phyloP scores from a whole-genome alignment of 2,329 filamentous ascomycete species.

The Aspergillus glaucus region DNA sequence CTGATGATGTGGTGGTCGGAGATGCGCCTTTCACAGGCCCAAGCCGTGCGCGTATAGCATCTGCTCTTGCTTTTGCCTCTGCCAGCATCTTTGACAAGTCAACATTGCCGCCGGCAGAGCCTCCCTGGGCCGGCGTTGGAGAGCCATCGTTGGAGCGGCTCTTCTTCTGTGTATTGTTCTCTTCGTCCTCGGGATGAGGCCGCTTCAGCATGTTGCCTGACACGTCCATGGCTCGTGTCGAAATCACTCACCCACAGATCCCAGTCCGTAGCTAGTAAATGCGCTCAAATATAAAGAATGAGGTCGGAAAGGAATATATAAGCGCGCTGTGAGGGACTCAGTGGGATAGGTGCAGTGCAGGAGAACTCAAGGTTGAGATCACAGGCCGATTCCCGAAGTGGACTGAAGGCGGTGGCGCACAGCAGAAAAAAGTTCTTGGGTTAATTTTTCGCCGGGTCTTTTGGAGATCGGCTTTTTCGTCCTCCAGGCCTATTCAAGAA shows the following conservation, averaged over 20 bases:
- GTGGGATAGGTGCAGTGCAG: neutral
- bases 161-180: constrained; percentile 40
- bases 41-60: constrained; percentile 43
- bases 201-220: constrained; percentile 42
- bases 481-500: constrained; percentile 13
- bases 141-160: constrained; percentile 47
- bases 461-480: constrained; percentile 21
- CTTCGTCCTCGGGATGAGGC: constrained; percentile 43
- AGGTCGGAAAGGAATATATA: too few relatives aligned
- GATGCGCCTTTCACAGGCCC: constrained; percentile 31
- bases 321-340: too few relatives aligned
- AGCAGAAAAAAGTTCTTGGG: constrained; percentile 37
- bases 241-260: constrained; percentile 9
- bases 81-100: constrained; percentile 45
- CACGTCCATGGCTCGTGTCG: constrained; percentile 24
- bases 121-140: constrained; percentile 35
- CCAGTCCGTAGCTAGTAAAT: neutral
- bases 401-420: constrained; percentile 21
- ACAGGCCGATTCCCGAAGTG: constrained; percentile 11
- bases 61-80: constrained; percentile 43
- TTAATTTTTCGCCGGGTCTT: constrained; percentile 28
- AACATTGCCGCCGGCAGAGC: constrained; percentile 27
- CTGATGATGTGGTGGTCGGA: constrained; percentile 15
- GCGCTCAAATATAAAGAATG: too few relatives aligned
- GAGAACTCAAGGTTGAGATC: constrained; percentile 2